Percentiles rank a stretch among this genome's conserved stretches.
Evolutionary conservation across 2,329 filamentous ascomycete genomes (phyloP).

Genomic region (Aspergillus latus): DNA sequence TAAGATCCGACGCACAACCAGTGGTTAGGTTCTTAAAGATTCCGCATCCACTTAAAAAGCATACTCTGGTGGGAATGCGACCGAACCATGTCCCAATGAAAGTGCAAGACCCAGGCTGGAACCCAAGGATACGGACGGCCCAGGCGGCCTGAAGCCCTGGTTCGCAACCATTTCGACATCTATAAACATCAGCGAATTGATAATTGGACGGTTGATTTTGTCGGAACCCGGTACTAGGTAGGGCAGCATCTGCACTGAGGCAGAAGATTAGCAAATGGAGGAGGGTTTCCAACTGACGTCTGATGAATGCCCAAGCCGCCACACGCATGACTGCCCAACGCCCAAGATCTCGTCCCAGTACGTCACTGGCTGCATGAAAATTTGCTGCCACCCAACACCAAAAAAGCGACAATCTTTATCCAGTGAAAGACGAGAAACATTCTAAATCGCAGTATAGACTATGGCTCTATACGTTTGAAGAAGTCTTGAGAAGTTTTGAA

Average conservation of each 20-base stretch:
- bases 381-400: background rate
- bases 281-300: conserved; percentile 5
- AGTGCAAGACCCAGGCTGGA: background rate
- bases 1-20: background rate
- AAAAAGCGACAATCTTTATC: background rate
- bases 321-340: conserved; percentile 42
- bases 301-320: conserved; percentile 33
- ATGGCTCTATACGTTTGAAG: background rate
- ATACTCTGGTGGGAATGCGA: background rate
- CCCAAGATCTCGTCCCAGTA: conserved; percentile 7
- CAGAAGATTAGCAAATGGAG: background rate
- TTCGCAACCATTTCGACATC: conserved; percentile 5
- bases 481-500: background rate
- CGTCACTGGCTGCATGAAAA: conserved; percentile 7
- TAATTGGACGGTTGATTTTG: background rate
- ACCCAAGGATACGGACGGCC: conserved; percentile 10
- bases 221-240: background rate
- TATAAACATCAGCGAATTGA: background rate
- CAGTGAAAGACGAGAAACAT: background rate
- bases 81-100: background rate
- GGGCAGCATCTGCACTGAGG: background rate
- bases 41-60: background rate
- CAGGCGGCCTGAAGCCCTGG: conserved; percentile 16
- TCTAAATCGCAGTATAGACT: background rate
- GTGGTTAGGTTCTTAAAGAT: background rate